Evolutionary conservation across 345 rosid genomes (phyloP), one percentile per base, ranked within the genome.

Genomic region (Gossypium arboreum): DNA sequence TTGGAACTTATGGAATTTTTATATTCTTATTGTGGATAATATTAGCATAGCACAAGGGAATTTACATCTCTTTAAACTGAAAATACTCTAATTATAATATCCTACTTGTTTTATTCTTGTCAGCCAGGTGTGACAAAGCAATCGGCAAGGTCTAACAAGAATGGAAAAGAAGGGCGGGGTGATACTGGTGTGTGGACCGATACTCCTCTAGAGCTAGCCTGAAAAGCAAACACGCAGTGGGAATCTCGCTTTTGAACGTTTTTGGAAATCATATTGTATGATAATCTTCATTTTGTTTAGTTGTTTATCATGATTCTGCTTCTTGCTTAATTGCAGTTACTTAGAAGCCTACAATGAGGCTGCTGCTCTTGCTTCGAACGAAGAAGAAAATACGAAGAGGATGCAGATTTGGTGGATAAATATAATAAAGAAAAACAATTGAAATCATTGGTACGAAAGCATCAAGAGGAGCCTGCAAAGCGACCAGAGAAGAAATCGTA

Each of bases 141-240:
- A 27, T 84, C 98, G 29, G 87, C 91, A 39, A 58, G 18, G 56
- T 94, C 92, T 84, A 85, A 94, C 84, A 91, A 75, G 81, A 77
- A 73, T 47, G 3, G 89, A 15, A 92, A 83, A 83, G 91, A 89
- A 84, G 97, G 97, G 34, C 92, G 97, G 0, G 97, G 97, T 27
- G 98, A 94, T 78, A 86, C 97, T 24, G 86, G 85, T 62, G 85
- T 39, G 13, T 94, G 97, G 98, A 94, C 95, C 1, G 97, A 92
- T 81, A 86, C 94, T 58, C 98, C 98, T 58, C 84, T 80, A 63
- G 97, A 92, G 74, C 87, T 87, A 84, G 95, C 97, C 62, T 84
- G 88, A 76, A 91, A 91, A 81, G 97, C 97, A 60, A 92, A 94
- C 84, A 90, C 79, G 84, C 90, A 87, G 97, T 92, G 80, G 73